phyloP scores from a whole-genome alignment of 306 rosid species.

The Quercus berberidifolia region DNA sequence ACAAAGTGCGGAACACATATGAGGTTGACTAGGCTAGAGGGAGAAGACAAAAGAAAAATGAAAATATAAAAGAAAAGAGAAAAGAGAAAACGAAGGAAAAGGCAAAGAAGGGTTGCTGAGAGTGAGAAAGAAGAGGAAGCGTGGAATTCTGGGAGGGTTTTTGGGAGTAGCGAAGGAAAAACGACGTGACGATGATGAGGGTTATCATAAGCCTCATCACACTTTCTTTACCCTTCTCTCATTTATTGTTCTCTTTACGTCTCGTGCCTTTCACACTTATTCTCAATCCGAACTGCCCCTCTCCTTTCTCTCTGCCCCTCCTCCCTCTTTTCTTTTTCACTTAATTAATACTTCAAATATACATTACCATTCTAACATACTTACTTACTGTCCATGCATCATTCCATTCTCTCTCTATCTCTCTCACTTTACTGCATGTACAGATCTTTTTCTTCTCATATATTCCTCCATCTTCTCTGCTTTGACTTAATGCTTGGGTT shows the following conservation, averaged over 20 bases:
- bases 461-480: not conserved
- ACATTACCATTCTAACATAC: conserved; percentile 7
- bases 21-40: conserved; percentile 56
- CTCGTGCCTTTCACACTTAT: conserved; percentile 81
- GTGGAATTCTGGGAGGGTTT: conserved; percentile 95
- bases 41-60: conserved; percentile 8
- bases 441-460: conserved; percentile 5
- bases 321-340: conserved; percentile 44
- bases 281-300: conserved; percentile 93
- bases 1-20: conserved; percentile 40
- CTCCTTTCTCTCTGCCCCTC: conserved; percentile 27
- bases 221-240: conserved; percentile 26
- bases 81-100: not conserved
- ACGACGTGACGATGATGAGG: conserved; percentile 99
- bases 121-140: conserved; percentile 27
- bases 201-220: conserved; percentile 82
- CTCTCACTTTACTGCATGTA: conserved; percentile 1
- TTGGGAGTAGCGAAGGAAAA: conserved; percentile 81
- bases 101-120: too few relatives aligned
- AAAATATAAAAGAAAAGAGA: not conserved
- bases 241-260: conserved; percentile 55
- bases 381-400: not conserved
- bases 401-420: conserved; percentile 13
- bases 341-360: not conserved
- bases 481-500: too few relatives aligned